Evolutionary conservation across 345 rosid genomes (phyloP).

Genomic region (Arabis hirsuta): DNA sequence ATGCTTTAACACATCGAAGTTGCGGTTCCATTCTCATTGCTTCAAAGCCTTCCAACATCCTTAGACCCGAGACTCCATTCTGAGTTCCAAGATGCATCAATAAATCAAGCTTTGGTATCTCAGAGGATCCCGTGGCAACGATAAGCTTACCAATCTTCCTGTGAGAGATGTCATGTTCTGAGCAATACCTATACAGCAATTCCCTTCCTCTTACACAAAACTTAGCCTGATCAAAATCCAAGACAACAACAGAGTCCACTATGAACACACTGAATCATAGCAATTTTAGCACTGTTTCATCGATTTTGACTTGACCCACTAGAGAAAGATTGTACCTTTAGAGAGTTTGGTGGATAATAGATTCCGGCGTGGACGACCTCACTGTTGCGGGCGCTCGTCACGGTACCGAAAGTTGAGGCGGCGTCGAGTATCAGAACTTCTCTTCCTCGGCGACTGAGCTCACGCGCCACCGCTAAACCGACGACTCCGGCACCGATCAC

Average conservation of each 20-base stretch:
- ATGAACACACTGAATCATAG: neutral
- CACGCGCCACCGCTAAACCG: slow-evolving; percentile 80
- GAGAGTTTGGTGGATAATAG: slow-evolving; percentile 77
- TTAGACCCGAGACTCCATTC: slow-evolving; percentile 68
- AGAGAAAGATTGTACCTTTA: slow-evolving; percentile 53
- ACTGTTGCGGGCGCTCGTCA: slow-evolving; percentile 83
- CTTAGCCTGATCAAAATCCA: slow-evolving; percentile 51
- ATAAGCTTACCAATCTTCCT: slow-evolving; percentile 79
- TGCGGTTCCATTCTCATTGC: slow-evolving; percentile 82
- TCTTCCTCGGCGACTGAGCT: slow-evolving; percentile 62
- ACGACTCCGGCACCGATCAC: slow-evolving; percentile 95
- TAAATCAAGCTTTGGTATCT: slow-evolving; percentile 63
- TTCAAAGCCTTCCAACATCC: slow-evolving; percentile 74
- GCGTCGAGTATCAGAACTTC: slow-evolving; percentile 82
- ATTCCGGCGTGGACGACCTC: slow-evolving; percentile 96
- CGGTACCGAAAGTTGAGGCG: slow-evolving; percentile 82
- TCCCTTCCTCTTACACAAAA: slow-evolving; percentile 81
- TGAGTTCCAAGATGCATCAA: slow-evolving; percentile 60
- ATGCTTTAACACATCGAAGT: slow-evolving; percentile 77
- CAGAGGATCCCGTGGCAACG: slow-evolving; percentile 66
- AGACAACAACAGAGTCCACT: neutral
- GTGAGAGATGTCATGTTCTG: slow-evolving; percentile 57
- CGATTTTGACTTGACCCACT: neutral
- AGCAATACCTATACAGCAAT: slow-evolving; percentile 70
- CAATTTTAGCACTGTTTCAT: neutral